phyloP scores from a whole-genome alignment of 306 rosid genomes.

The Cicer cuneatum region DNA sequence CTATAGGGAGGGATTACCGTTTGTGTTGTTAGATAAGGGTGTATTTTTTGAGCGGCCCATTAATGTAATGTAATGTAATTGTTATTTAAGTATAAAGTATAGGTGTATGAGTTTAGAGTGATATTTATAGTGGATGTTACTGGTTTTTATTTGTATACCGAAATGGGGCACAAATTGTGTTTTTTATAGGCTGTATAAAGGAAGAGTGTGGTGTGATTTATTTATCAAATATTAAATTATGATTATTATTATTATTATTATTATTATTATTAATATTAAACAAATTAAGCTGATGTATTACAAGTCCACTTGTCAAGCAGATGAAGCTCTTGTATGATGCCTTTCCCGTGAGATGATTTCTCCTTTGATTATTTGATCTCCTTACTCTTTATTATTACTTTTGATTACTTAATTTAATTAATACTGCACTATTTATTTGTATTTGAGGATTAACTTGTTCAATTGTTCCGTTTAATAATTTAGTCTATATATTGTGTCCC shows the following conservation, averaged over 20 bases:
- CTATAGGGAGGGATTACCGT: not conserved
- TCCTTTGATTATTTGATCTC: constrained; percentile 19
- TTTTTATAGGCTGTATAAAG: constrained; percentile 51
- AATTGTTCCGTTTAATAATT: too few relatives aligned
- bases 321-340: constrained; percentile 26
- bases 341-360: not conserved
- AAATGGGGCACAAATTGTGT: constrained; percentile 47
- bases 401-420: too few relatives aligned
- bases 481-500: too few relatives aligned
- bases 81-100: not conserved
- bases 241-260: not conserved
- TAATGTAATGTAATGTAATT: constrained; percentile 1
- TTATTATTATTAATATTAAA: constrained; percentile 7
- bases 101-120: constrained; percentile 18
- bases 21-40: constrained; percentile 32
- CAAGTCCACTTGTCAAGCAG: constrained; percentile 49
- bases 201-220: constrained; percentile 50
- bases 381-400: not conserved
- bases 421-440: too few relatives aligned
- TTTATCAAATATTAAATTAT: not conserved
- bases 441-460: too few relatives aligned
- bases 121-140: constrained; percentile 39
- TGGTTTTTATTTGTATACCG: constrained; percentile 18
- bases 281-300: constrained; percentile 34
- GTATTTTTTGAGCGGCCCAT: constrained; percentile 43